These are phyloP conservation scores for Trapa bicornis DNA, from an alignment of 345 rosid species.

Conservation along the genomic window DNA sequence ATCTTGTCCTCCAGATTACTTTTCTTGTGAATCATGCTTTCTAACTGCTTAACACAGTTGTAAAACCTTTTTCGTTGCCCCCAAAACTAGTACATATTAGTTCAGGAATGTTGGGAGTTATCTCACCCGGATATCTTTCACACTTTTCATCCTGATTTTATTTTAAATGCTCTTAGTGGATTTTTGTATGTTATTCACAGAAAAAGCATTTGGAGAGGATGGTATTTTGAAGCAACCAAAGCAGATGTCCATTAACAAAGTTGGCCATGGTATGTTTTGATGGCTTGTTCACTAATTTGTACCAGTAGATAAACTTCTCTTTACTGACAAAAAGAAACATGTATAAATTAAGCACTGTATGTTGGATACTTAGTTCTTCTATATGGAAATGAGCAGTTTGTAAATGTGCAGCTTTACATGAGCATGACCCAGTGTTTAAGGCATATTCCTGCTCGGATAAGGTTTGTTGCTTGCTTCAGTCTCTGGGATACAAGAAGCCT, in stretches of 20 bases:
- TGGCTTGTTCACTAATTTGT: not conserved
- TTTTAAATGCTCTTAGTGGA: not conserved
- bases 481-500: conserved; percentile 75
- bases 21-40: not conserved
- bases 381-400: not conserved
- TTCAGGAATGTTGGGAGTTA: no score
- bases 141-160: not conserved
- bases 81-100: not conserved
- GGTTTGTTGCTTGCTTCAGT: conserved; percentile 39
- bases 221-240: conserved; percentile 71
- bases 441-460: conserved; percentile 52
- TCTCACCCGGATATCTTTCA: no score
- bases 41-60: not conserved
- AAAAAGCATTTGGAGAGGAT: conserved; percentile 76
- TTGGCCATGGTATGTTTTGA: conserved; percentile 65
- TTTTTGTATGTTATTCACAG: conserved; percentile 17
- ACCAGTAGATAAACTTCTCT: no score
- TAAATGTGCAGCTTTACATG: conserved; percentile 62
- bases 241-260: conserved; percentile 87
- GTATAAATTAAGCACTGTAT: not conserved
- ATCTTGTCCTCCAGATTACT: not conserved
- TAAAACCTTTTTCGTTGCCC: not conserved
- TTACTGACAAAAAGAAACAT: no score
- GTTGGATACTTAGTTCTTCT: not conserved
- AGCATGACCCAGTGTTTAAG: conserved; percentile 63